Evolutionary conservation across 116 monocot species (phyloP).

Genomic region (Papilionanthe hybrid): DNA sequence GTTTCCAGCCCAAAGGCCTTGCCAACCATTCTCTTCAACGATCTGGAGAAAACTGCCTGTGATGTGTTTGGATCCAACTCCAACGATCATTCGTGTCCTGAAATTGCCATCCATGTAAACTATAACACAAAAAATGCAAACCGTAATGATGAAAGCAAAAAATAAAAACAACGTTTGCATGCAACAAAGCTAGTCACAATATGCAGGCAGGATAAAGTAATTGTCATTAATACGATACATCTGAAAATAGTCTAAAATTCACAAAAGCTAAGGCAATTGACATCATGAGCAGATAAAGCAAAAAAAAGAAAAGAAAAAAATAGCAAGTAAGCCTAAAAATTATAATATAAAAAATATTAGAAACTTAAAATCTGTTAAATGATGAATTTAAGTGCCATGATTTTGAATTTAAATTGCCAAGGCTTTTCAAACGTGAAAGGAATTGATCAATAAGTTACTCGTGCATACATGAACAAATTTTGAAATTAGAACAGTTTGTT

Average conservation of each 20-base stretch:
- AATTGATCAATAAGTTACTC: too few species aligned
- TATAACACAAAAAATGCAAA: too few species aligned
- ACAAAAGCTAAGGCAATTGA: neutral
- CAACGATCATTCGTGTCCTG: slow-evolving; percentile 97
- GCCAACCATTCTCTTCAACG: slow-evolving; percentile 70
- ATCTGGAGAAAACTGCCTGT: slow-evolving; percentile 74
- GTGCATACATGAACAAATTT: too few species aligned
- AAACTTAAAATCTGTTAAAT: too few species aligned
- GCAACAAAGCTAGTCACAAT: neutral
- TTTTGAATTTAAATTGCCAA: too few species aligned
- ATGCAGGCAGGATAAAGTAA: neutral
- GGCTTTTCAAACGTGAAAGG: too few species aligned
- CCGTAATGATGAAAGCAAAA: neutral
- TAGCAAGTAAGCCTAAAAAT: too few species aligned
- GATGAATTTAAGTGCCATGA: too few species aligned
- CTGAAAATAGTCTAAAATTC: neutral
- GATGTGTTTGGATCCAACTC: slow-evolving; percentile 85
- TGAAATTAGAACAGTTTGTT: too few species aligned
- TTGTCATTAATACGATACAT: neutral
- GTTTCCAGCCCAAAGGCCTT: slow-evolving; percentile 96
- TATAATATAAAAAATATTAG: too few species aligned
- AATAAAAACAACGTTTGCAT: neutral
- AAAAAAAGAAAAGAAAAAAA: neutral
- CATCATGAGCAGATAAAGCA: neutral
- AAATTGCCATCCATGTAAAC: neutral